Evolutionary conservation across 495 filamentous ascomycete species (phyloP).

Genomic region (Chaetomidium leptoderma): DNA sequence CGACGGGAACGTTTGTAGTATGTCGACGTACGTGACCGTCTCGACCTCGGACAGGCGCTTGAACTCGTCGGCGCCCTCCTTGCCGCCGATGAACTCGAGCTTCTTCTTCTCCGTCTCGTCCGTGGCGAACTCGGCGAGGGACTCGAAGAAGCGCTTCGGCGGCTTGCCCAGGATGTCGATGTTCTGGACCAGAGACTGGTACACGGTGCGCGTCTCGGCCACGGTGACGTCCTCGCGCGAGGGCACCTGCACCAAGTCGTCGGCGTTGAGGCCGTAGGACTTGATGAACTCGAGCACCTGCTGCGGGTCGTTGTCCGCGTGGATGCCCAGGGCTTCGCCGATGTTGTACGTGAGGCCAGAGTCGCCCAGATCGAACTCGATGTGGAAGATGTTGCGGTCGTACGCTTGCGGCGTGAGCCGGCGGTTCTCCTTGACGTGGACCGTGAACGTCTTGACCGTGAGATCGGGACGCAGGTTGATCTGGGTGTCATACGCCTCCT

Average conservation of each 20-base stretch:
- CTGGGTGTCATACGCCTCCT: conserved; percentile 81
- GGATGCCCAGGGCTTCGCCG: conserved; percentile 95
- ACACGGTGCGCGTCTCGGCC: conserved; percentile 86
- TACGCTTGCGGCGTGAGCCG: conserved; percentile 83
- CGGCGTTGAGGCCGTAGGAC: conserved; percentile 76
- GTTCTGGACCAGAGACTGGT: conserved; percentile 88
- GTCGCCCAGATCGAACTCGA: conserved; percentile 90
- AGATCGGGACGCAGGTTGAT: conserved; percentile 77
- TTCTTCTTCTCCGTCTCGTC: conserved; percentile 77
- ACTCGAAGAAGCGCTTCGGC: conserved; percentile 95
- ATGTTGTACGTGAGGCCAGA: conserved; percentile 94
- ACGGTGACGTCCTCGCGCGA: conserved; percentile 74
- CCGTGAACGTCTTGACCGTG: conserved; percentile 75
- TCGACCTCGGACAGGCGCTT: conserved; percentile 92
- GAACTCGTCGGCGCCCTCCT: conserved; percentile 88
- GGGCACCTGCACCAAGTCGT: conserved; percentile 84
- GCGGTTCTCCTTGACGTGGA: conserved; percentile 91
- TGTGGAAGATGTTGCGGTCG: conserved; percentile 99
- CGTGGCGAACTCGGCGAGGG: conserved; percentile 78
- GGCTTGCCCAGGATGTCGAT: conserved; percentile 96
- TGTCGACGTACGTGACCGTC: conserved; percentile 86
- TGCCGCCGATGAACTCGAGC: conserved; percentile 68
- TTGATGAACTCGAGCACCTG: conserved; percentile 82
- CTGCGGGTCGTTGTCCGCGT: conserved; percentile 80
- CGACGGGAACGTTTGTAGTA: conserved; percentile 80